Evolutionary conservation across 768 basidiomycete genomes (phyloP).

Genomic region (Tubosaeta sp.): DNA sequence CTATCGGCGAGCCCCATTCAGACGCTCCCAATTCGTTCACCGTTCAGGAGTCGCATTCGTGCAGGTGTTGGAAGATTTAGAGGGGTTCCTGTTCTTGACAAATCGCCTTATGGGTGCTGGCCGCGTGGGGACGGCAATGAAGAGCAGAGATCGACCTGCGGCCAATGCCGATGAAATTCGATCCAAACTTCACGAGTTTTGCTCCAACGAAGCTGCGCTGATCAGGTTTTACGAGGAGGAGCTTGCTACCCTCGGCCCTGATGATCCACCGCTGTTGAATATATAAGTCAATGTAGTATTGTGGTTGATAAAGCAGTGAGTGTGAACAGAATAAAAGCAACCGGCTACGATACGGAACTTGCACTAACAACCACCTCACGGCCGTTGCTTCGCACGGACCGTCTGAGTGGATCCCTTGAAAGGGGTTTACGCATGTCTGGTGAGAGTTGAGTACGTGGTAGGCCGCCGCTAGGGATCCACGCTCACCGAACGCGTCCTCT

Average conservation of each 20-base stretch:
- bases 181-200: slow-evolving; percentile 57
- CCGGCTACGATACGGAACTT: slow-evolving; percentile 32
- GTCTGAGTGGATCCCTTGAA: slow-evolving; percentile 53
- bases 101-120: slow-evolving; percentile 80
- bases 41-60: slow-evolving; percentile 86
- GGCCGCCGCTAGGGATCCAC: neutral
- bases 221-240: slow-evolving; percentile 71
- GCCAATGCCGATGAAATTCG: slow-evolving; percentile 62
- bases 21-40: slow-evolving; percentile 90
- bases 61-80: slow-evolving; percentile 73
- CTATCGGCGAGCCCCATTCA: slow-evolving; percentile 75
- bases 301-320: slow-evolving; percentile 7
- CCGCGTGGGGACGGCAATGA: slow-evolving; percentile 51
- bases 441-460: neutral
- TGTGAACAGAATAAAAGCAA: slow-evolving; percentile 5
- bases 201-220: slow-evolving; percentile 52
- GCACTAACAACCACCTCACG: slow-evolving; percentile 63
- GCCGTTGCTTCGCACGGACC: slow-evolving; percentile 68
- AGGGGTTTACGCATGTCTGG: slow-evolving; percentile 72
- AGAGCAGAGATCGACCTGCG: slow-evolving; percentile 53
- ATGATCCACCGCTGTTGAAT: slow-evolving; percentile 42
- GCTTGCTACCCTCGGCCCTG: slow-evolving; percentile 45
- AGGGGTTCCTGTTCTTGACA: slow-evolving; percentile 86
- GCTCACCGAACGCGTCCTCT: slow-evolving; percentile 88
- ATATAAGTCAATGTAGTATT: slow-evolving; percentile 33